Evolutionary conservation across 2,329 filamentous ascomycete genomes (phyloP), one percentile per base, ranked within the genome.

Genomic region (Escovopsis sp.): DNA sequence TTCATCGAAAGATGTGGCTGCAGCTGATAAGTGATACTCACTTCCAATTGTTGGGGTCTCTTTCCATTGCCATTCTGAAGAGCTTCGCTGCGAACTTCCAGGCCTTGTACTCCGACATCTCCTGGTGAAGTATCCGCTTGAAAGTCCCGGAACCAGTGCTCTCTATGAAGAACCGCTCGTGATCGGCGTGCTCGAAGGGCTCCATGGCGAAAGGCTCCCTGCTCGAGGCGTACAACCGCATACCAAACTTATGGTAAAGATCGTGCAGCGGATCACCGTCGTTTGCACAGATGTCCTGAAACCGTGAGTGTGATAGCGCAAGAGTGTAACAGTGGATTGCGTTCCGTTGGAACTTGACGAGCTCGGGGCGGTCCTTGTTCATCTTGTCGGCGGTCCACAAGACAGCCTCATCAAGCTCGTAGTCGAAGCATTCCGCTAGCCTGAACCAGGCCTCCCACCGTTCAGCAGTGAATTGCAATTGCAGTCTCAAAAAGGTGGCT

Each of bases 401-500:
- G 5, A 93, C 83, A 6, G 80, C 77, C 59, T 94, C 87, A 48
- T 94, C 87, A 12, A 94, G 67, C 53, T 93, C 86, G 40, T 85
- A 82, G 59, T 94, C 87, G 53, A 86, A 88, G 39, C 83, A 85
- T 58, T 94, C 86, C 0, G 82, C 87, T 23, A 94, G 72, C 11
- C 85, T 76, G 58, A 89, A 91, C 87, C 87, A 94, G 0, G 84
- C 82, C 57, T 94, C 84, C 87, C 87, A 94, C 43, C 80, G 77
- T 35, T 86, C 80, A 2, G 78, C 75, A 2, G 81, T 85, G 57
- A 85, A 86, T 51, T 94, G 85, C 1, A 94, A 62, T 56, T 94
- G 86, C 49, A 88, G 76, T 33, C 82, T 72, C 53, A 94, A 75
- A 55, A 86, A 91, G 0, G 77, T 81, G 38, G 84, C 78, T 3